Evolutionary conservation across 208 protist genomes (phyloP), one percentile per base, ranked within the genome.

Genomic region (Wallacemonas sp.): DNA sequence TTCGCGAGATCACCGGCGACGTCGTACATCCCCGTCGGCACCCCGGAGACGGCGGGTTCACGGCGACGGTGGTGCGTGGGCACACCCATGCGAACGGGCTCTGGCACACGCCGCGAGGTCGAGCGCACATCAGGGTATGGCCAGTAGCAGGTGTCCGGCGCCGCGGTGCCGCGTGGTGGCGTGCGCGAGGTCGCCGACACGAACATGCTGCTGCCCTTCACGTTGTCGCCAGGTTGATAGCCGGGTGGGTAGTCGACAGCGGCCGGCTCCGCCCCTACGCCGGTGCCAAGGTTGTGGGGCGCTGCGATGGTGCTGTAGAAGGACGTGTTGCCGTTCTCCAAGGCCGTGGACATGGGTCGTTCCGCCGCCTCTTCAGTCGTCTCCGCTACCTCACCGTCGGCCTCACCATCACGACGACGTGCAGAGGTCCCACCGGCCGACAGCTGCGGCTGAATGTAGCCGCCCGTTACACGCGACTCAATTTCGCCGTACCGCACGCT

Each of bases 91-190:
- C 68, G 68, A 21, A 86, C 79, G 5, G 68, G 41, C 52, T 67
- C 85, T 9, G 65, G 63, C 26, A 70, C 44, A 0, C 82, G 82
- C 62, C 73, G 68, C n/a, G 77, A 55, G 3, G 82, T 85, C 6
- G 86, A 92, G 32, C 86, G 86, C 1, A 83, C 73, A 63, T 92
- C 86, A 1, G 86, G 75, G 50, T 89, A 92, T 5, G 86, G 86
- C 75, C 79, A 89, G 67, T 92, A 92, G 22, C 67, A 73, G 34
- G 85, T 54, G 65, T 92, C 86, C 15, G 79, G 79, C 21, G 86
- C 86, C 2, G 77, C 71, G 22, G 75, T 79, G 58, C 75, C 78
- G 21, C 29, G 36, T 32, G 26, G 39, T 12, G 46, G 45, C 44
- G 72, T 53, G 39, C 86, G 86, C 24, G 57, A 57, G 22, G 81